These are phyloP conservation scores for Bauhinia variegata DNA, from an alignment of 306 rosid species.

Conservation along the genomic window DNA sequence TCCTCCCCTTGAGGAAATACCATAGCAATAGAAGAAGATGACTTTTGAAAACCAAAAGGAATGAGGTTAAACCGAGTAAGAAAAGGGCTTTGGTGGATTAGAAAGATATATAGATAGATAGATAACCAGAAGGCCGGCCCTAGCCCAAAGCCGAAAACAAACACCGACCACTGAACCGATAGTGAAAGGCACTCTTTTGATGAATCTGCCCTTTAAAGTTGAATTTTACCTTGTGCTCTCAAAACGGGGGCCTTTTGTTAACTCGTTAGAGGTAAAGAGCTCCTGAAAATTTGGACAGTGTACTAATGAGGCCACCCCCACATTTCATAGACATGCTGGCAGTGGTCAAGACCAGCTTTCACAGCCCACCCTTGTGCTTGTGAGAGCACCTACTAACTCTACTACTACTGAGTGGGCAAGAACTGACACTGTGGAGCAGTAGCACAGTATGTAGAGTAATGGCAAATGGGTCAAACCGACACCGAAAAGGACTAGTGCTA, in stretches of 20 bases:
- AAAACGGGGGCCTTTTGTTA: conserved; percentile 39
- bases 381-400: conserved; percentile 36
- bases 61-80: background rate
- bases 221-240: conserved; percentile 15
- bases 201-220: conserved; percentile 25
- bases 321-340: conserved; percentile 40
- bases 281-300: conserved; percentile 62
- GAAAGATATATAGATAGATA: background rate
- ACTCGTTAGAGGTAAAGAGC: conserved; percentile 45
- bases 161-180: conserved; percentile 62
- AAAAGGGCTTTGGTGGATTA: background rate
- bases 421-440: background rate
- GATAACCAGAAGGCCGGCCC: conserved; percentile 38
- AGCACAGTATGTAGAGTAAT: conserved; percentile 32
- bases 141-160: conserved; percentile 37
- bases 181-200: conserved; percentile 45
- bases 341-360: conserved; percentile 61
- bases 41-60: conserved; percentile 38
- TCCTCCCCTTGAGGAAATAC: conserved; percentile 45
- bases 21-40: conserved; percentile 44
- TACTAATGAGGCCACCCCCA: conserved; percentile 45
- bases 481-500: conserved; percentile 59
- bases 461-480: conserved; percentile 53
- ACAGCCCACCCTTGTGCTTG: conserved; percentile 52
- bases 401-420: conserved; percentile 31